phyloP scores from a whole-genome alignment of 106 monocot species.

The Ottelia alismoides region DNA sequence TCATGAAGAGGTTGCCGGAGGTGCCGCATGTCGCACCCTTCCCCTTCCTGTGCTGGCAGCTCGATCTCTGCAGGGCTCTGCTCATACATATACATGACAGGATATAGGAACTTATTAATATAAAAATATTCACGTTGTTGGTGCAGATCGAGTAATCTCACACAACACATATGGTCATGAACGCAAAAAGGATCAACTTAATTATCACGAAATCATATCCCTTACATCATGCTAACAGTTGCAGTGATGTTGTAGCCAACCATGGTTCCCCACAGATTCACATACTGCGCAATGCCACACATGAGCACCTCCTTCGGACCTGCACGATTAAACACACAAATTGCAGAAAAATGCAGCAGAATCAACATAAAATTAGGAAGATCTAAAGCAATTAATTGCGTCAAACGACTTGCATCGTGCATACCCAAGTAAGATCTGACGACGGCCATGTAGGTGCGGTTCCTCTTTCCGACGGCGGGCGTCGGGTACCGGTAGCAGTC shows the following conservation, averaged over 20 bases:
- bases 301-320: conserved; percentile 51
- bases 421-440: conserved; percentile 23
- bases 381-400: not conserved
- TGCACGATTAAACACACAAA: not conserved
- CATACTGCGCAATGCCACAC: conserved; percentile 57
- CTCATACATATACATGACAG: no score
- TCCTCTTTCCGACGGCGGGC: conserved; percentile 8
- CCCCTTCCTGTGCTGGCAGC: conserved; percentile 46
- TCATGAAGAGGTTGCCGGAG: conserved; percentile 32
- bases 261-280: conserved; percentile 59
- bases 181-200: not conserved
- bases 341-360: no score
- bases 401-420: not conserved
- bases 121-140: not conserved
- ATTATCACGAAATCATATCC: not conserved
- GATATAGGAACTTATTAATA: no score
- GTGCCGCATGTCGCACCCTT: conserved; percentile 23
- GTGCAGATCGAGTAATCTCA: not conserved
- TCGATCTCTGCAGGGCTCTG: conserved; percentile 37
- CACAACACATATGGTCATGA: not conserved
- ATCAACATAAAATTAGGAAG: not conserved
- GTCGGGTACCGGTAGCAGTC: conserved; percentile 22
- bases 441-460: conserved; percentile 25
- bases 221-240: conserved; percentile 57
- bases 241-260: conserved; percentile 72